phyloP scores from a whole-genome alignment of 441 rosid species.

The Lepidium campestre region DNA sequence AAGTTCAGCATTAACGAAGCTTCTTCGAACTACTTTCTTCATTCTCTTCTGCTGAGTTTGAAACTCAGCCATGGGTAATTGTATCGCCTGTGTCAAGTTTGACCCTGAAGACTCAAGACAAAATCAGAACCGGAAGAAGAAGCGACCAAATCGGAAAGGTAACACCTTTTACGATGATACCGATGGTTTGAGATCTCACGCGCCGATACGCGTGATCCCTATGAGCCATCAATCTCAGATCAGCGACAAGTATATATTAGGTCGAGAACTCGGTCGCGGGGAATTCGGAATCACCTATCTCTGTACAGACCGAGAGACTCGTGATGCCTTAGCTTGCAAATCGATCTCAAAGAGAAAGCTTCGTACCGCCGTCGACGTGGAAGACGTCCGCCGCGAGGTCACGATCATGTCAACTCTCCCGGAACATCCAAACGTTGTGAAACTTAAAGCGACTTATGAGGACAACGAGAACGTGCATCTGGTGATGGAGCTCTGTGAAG shows the following conservation, averaged over 20 bases:
- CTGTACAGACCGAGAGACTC: constrained; percentile 85
- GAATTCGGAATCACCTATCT: constrained; percentile 94
- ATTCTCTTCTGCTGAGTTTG: neutral
- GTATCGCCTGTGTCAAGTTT: constrained; percentile 68
- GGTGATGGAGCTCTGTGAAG: constrained; percentile 96
- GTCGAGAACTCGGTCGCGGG: constrained; percentile 92
- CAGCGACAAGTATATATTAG: constrained; percentile 79
- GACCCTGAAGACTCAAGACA: constrained; percentile 36
- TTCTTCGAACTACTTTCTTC: neutral
- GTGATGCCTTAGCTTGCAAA: constrained; percentile 77
- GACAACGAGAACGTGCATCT: constrained; percentile 87
- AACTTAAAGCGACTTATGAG: constrained; percentile 84
- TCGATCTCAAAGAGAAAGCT: constrained; percentile 85
- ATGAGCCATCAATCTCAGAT: constrained; percentile 69
- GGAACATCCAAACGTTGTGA: constrained; percentile 73
- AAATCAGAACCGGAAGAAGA: constrained; percentile 33
- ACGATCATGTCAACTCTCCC: constrained; percentile 86
- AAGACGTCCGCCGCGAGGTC: constrained; percentile 90
- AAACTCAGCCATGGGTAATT: constrained; percentile 68
- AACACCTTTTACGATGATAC: constrained; percentile 43
- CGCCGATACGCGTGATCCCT: constrained; percentile 69
- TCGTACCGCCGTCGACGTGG: constrained; percentile 81
- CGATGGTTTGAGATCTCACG: constrained; percentile 42
- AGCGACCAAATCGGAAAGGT: constrained; percentile 27
- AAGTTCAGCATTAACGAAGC: neutral